A percentile compares a stretch with the other conserved stretches of the same genome.
phyloP scores from a whole-genome alignment of 805 yeast genomes.

The Metschnikowia cubensis region DNA sequence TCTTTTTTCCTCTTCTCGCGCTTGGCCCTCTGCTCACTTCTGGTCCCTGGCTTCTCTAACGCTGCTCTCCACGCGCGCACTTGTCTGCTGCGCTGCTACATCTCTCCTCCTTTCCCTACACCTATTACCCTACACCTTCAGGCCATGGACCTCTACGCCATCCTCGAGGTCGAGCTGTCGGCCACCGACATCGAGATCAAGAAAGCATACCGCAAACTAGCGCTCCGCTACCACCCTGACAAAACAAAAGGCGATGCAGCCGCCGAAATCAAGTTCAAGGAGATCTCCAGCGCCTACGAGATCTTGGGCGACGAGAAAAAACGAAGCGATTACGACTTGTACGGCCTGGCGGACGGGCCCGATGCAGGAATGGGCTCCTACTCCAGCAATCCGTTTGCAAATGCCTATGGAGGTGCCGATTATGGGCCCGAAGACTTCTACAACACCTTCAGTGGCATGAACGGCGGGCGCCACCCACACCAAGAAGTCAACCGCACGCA shows the following conservation, averaged over 20 bases:
- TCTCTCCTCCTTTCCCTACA: background rate
- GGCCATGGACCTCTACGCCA: slow-evolving; percentile 46
- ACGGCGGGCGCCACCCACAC: slow-evolving; percentile 17
- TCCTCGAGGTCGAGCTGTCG: slow-evolving; percentile 61
- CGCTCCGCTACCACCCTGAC: slow-evolving; percentile 85
- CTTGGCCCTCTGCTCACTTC: background rate
- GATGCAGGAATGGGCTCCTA: slow-evolving; percentile 13
- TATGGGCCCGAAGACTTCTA: slow-evolving; percentile 74
- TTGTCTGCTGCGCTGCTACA: background rate
- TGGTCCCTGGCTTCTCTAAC: background rate
- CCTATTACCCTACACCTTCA: background rate
- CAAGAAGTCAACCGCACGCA: slow-evolving; percentile 42
- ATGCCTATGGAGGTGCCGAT: slow-evolving; percentile 35
- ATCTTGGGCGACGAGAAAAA: slow-evolving; percentile 65
- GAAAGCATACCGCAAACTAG: slow-evolving; percentile 80
- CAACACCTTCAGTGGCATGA: slow-evolving; percentile 55
- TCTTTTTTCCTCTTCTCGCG: slow-evolving; percentile 6
- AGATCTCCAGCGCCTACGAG: slow-evolving; percentile 82
- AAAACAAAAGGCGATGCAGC: slow-evolving; percentile 65
- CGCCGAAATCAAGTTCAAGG: slow-evolving; percentile 79
- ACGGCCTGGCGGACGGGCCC: slow-evolving; percentile 41
- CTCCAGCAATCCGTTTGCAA: slow-evolving; percentile 39
- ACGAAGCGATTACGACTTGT: slow-evolving; percentile 55
- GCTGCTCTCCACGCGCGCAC: background rate
- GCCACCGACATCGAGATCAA: slow-evolving; percentile 74